phyloP scores from a whole-genome alignment of 306 rosid genomes.

The Macrotyloma uniflorum region DNA sequence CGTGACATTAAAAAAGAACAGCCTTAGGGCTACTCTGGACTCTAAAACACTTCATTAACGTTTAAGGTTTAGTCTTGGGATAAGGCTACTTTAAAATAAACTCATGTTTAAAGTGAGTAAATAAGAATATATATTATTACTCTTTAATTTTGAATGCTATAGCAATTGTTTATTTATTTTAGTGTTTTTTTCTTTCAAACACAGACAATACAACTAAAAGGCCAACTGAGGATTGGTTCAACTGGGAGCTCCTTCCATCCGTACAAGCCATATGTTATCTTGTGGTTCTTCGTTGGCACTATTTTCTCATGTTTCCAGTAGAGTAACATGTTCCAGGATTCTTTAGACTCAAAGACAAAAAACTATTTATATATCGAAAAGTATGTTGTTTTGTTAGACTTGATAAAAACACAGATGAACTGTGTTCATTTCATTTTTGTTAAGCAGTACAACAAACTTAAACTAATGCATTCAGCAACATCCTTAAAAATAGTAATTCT shows the following conservation, averaged over 20 bases:
- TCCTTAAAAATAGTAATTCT: not conserved
- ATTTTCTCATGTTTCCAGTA: not conserved
- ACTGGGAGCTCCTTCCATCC: not conserved
- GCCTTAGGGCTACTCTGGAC: not conserved
- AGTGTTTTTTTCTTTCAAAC: not conserved
- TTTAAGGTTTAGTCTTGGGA: not conserved
- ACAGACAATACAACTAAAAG: not conserved
- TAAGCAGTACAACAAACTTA: not conserved
- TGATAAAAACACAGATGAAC: not conserved
- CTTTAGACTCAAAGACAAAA: not conserved
- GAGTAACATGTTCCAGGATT: not conserved
- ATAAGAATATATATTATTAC: not conserved
- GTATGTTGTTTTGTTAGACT: not conserved
- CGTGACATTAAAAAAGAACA: not conserved
- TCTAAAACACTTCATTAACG: not conserved
- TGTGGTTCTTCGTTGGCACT: not conserved
- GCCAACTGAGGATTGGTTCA: not conserved
- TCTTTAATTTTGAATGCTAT: not conserved
- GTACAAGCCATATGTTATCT: not conserved
- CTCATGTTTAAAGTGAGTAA: not conserved
- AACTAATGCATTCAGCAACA: not conserved
- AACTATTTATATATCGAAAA: not conserved
- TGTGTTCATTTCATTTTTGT: not conserved
- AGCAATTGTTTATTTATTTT: not conserved
- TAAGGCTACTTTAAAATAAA: not conserved